Base-by-base conservation (phyloP, 1,284 basidiomycete species). In the Coriolopsis trogii region DNA sequence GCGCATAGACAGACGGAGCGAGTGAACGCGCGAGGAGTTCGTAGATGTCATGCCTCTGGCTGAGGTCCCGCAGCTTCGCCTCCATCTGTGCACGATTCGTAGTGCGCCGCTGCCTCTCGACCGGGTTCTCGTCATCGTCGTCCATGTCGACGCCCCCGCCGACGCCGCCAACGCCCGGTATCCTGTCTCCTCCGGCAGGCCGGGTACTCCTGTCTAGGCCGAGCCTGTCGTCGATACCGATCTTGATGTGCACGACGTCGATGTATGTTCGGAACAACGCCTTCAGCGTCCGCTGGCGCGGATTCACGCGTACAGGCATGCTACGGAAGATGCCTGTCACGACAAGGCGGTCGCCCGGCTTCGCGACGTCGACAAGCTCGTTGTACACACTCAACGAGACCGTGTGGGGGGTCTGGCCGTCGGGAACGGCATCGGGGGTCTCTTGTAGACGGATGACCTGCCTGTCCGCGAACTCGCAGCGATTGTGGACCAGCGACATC, bases 361-460 rank as follows among this genome's bases (percentile, higher is more conserved):
- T 99, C 51, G 89, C 74, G 15, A 95, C 80, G 66, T 99, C 96
- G 33, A 98, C 96, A 2, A 99, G 82, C 68, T 99, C 97, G 66
- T 99, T 95, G 68, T 99, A 98, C 16, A 93, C 91, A 67, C 95
- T 96, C 51, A 99, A 73, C 2, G 92, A 95, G 46, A 99, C 94
- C 0, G 95, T 98, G 66, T 98, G 95, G 0, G 96, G 96, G 1
- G 96, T 99, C 70, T 98, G 96, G 16, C 96, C 97, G 70, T 98
- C 96, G 1, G 96, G 96, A 0, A 99, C 95, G 6, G 89, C 93
- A 64, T 99, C 97, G 0, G 96, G 96, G 1, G 96, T 99, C 70
- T 99, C 96, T 69, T 99, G 96, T 4, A 99, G 76, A 36, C 96
- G 84, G 50, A 98, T 89, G 39, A 98, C 92, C 69, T 99, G 97